Percentiles rank a stretch among this genome's conserved stretches.
phyloP scores from a whole-genome alignment of 106 monocot genomes.

The Triglochin maritima region DNA sequence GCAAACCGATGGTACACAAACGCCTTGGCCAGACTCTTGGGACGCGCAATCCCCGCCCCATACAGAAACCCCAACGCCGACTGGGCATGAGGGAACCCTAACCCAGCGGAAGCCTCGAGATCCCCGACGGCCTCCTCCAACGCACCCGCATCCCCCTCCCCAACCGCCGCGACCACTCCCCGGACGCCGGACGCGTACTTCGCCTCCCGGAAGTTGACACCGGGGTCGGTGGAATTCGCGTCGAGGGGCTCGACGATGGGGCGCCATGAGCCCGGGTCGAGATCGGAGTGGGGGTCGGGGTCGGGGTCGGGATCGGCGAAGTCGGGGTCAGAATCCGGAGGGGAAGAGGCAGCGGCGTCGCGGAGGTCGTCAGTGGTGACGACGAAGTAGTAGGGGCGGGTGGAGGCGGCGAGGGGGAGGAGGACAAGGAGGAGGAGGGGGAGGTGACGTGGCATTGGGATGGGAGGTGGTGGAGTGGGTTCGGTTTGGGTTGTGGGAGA shows the following conservation, averaged over 20 bases:
- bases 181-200: constrained; percentile 48
- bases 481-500: no score
- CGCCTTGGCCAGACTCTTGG: constrained; percentile 33
- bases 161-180: constrained; percentile 44
- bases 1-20: constrained; percentile 74
- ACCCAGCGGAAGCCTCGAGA: constrained; percentile 22
- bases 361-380: constrained; percentile 38
- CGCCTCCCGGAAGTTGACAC: constrained; percentile 7
- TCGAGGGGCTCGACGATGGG: constrained; percentile 37
- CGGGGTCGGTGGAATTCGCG: constrained; percentile 10
- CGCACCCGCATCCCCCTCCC: constrained; percentile 5
- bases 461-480: not conserved
- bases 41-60: constrained; percentile 35
- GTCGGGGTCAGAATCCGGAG: constrained; percentile 29
- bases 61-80: constrained; percentile 60
- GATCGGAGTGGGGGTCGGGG: constrained; percentile 26
- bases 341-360: constrained; percentile 11
- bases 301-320: constrained; percentile 71
- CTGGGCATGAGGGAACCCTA: constrained; percentile 64
- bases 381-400: constrained; percentile 50
- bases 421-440: constrained; percentile 17
- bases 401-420: constrained; percentile 23
- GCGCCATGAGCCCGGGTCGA: constrained; percentile 71
- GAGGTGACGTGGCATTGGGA: not conserved
- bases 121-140: constrained; percentile 12